A percentile compares a stretch with the other conserved stretches of the same genome.
Evolutionary conservation across 176 grass and related monocot species (phyloP).

Genomic region (Juncus inflexus): DNA sequence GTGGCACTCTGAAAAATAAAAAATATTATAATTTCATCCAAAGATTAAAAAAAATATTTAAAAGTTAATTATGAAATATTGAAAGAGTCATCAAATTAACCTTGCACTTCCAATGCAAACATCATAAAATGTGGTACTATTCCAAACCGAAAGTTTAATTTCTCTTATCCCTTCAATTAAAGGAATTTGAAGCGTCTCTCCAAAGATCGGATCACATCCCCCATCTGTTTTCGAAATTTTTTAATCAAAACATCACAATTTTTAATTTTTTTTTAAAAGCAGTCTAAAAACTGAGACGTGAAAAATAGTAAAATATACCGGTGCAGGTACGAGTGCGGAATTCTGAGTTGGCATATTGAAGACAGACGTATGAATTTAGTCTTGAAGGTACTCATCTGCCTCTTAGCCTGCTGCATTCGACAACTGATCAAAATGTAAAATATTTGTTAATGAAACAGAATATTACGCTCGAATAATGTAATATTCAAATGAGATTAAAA

Average conservation of each 20-base stretch:
- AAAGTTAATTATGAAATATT: not conserved
- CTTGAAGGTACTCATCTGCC: conserved; percentile 74
- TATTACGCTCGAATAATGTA: not conserved
- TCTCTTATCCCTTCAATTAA: conserved; percentile 82
- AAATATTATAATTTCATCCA: not conserved
- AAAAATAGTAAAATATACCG: conserved; percentile 30
- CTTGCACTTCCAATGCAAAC: conserved; percentile 67
- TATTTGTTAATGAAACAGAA: not conserved
- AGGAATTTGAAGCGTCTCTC: conserved; percentile 74
- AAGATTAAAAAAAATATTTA: conserved; percentile 3
- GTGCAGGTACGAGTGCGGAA: conserved; percentile 74
- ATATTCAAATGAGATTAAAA: not conserved
- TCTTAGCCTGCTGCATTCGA: conserved; percentile 61
- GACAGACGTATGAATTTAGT: conserved; percentile 76
- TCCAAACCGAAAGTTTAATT: conserved; percentile 48
- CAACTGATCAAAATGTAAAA: conserved; percentile 30
- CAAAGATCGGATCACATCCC: conserved; percentile 61
- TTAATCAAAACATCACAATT: conserved; percentile 7
- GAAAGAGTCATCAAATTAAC: conserved; percentile 25
- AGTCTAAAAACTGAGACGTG: not conserved
- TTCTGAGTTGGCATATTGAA: conserved; percentile 72
- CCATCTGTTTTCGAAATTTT: conserved; percentile 41
- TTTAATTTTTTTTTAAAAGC: no score
- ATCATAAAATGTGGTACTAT: conserved; percentile 75
- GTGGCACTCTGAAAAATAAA: conserved; percentile 47